Evolutionary conservation across 2,329 filamentous ascomycete genomes (phyloP).

Genomic region (Ophiostoma australiae): DNA sequence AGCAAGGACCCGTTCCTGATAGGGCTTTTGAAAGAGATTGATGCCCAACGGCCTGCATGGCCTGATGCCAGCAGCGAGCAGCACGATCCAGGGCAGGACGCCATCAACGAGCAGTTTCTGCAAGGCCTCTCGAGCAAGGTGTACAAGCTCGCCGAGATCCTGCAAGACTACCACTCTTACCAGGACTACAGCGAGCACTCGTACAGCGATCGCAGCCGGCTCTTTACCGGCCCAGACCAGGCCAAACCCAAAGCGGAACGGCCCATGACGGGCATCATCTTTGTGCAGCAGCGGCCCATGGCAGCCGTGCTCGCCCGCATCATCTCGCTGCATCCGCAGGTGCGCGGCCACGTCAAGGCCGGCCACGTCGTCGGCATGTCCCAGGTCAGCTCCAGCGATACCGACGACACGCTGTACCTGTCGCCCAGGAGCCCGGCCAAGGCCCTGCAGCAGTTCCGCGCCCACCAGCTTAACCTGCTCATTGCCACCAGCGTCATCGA

Average conservation of each 20-base stretch:
- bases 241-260: background rate
- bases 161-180: slow-evolving; percentile 32
- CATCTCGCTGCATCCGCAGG: slow-evolving; percentile 48
- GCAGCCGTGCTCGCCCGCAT: slow-evolving; percentile 57
- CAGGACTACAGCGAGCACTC: background rate
- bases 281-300: slow-evolving; percentile 59
- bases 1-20: slow-evolving; percentile 55
- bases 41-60: slow-evolving; percentile 1
- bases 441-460: slow-evolving; percentile 48
- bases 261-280: slow-evolving; percentile 55
- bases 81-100: background rate
- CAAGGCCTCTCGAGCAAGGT: slow-evolving; percentile 51
- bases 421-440: slow-evolving; percentile 34
- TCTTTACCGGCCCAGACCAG: background rate
- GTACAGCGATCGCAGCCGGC: background rate
- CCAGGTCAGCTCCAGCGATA: background rate
- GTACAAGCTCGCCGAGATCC: slow-evolving; percentile 46
- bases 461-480: slow-evolving; percentile 52
- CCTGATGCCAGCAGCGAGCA: background rate
- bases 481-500: slow-evolving; percentile 61
- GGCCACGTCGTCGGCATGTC: slow-evolving; percentile 51
- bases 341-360: slow-evolving; percentile 44
- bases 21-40: slow-evolving; percentile 37
- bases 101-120: slow-evolving; percentile 2
- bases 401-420: slow-evolving; percentile 32